Percentiles rank a stretch among this genome's conserved stretches.
phyloP scores from a whole-genome alignment of 768 basidiomycete species.

The Suillus bovinus region DNA sequence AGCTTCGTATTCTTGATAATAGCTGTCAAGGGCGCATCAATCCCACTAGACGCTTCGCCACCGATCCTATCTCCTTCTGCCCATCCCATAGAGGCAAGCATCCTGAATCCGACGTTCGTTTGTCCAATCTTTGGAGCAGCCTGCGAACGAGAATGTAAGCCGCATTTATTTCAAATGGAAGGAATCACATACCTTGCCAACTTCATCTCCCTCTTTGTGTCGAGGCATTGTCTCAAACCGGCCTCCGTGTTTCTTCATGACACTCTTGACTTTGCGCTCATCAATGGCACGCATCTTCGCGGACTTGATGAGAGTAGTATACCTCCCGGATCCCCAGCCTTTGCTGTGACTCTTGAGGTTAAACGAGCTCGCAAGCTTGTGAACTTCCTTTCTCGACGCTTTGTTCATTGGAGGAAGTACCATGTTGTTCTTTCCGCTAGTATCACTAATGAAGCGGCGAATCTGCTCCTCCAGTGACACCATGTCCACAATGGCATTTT shows the following conservation, averaged over 20 bases:
- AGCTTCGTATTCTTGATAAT: slow-evolving; percentile 86
- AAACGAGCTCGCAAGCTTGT: slow-evolving; percentile 81
- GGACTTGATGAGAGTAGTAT: slow-evolving; percentile 77
- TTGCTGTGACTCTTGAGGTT: slow-evolving; percentile 76
- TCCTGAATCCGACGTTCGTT: slow-evolving; percentile 82
- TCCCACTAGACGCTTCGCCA: slow-evolving; percentile 49
- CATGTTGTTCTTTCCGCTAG: slow-evolving; percentile 54
- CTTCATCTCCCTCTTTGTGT: slow-evolving; percentile 83
- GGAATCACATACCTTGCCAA: slow-evolving; percentile 62
- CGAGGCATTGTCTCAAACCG: slow-evolving; percentile 39
- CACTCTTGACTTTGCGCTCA: slow-evolving; percentile 58
- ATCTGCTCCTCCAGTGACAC: slow-evolving; percentile 71
- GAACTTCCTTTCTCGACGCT: slow-evolving; percentile 67
- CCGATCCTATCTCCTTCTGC: slow-evolving; percentile 80
- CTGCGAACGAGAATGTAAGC: slow-evolving; percentile 31
- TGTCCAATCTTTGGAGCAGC: slow-evolving; percentile 81
- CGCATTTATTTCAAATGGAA: not conserved
- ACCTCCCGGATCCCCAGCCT: slow-evolving; percentile 66
- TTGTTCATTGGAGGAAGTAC: slow-evolving; percentile 79
- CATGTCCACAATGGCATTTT: slow-evolving; percentile 61
- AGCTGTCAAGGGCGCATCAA: slow-evolving; percentile 77
- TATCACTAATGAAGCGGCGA: slow-evolving; percentile 61
- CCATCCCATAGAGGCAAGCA: slow-evolving; percentile 94
- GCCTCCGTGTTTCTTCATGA: slow-evolving; percentile 37
- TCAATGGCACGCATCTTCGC: slow-evolving; percentile 57